Conservation (phyloP, 2,329 filamentous ascomycete species). For the Xylariomycetidae sp. region DNA sequence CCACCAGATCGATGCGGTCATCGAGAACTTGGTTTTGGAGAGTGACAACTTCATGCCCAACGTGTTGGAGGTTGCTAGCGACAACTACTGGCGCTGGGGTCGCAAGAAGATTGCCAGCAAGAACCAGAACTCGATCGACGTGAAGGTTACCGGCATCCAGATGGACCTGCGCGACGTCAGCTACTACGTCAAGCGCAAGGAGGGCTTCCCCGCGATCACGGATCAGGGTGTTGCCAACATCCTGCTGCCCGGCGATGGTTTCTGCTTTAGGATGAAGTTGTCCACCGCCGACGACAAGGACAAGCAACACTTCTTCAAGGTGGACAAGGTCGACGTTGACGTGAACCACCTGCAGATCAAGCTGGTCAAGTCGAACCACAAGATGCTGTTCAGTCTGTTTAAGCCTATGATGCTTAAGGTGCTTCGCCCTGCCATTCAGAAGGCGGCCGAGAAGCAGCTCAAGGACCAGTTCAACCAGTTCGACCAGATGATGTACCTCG, state of each 20-base stretch:
- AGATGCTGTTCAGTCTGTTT: conserved; percentile 77
- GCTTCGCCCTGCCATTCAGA: conserved; percentile 77
- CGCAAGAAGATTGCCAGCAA: conserved; percentile 80
- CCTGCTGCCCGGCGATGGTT: conserved; percentile 76
- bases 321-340: conserved; percentile 80
- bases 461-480: conserved; percentile 72
- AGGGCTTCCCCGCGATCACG: conserved; percentile 81
- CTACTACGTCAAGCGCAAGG: conserved; percentile 92
- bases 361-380: conserved; percentile 91
- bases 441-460: conserved; percentile 84
- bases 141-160: conserved; percentile 84
- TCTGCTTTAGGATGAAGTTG: conserved; percentile 87
- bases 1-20: conserved; percentile 72
- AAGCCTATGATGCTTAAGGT: conserved; percentile 83
- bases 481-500: conserved; percentile 65
- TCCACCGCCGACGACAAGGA: conserved; percentile 74
- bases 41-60: conserved; percentile 97
- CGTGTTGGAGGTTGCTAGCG: conserved; percentile 76
- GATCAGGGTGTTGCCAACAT: conserved; percentile 88
- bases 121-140: conserved; percentile 72
- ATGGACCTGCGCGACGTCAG: conserved; percentile 87
- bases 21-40: conserved; percentile 94
- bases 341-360: conserved; percentile 81
- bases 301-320: conserved; percentile 82
- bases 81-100: conserved; percentile 94